Evolutionary conservation across 768 basidiomycete species (phyloP), one percentile per base, ranked within the genome.

Genomic region (Tubosaeta sp.): DNA sequence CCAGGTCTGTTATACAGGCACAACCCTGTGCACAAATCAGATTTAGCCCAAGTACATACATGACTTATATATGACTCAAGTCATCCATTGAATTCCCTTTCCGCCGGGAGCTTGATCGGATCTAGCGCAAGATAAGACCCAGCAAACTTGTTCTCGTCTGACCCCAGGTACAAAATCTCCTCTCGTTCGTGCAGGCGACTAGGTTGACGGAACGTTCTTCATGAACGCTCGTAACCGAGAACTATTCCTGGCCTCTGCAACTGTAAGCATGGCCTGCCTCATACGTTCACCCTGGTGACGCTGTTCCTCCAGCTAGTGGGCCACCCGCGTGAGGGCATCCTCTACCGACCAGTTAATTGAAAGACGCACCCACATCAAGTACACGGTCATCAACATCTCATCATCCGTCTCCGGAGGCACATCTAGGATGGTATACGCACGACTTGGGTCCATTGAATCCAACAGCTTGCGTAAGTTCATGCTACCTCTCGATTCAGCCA

Each of bases 241-340:
- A 61, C 90, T 94, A 48, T 88, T 79, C 46, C 86, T 75, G 6
- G 79, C 74, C 60, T 91, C 86, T 0, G 88, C 86, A 46, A 97
- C 88, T 41, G 87, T 80, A 17, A 68, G 56, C 60, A 94, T 63
- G 0, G 90, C 91, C 57, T 87, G 84, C 33, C 76, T 76, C 84
- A 89, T 85, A 59, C 79, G 83, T 7, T 88, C 83, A 34, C 74
- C 60, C 63, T 87, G 86, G 41, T 71, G 72, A 6, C 88, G 82
- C 33, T 80, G 76, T 63, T 92, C 91, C 26, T 86, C 83, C 22
- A 89, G 70, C 90, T 92, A 50, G 14, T 10, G 48, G 48, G 41
- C 33, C 19, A 25, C 42, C 27, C 53, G 56, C 27, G 8, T 59
- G 19, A 60, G 56, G 33, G n/a, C 9, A 34, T 19, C 49, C 43